phyloP scores from a whole-genome alignment of 306 rosid species.

The Trifolium pratense region DNA sequence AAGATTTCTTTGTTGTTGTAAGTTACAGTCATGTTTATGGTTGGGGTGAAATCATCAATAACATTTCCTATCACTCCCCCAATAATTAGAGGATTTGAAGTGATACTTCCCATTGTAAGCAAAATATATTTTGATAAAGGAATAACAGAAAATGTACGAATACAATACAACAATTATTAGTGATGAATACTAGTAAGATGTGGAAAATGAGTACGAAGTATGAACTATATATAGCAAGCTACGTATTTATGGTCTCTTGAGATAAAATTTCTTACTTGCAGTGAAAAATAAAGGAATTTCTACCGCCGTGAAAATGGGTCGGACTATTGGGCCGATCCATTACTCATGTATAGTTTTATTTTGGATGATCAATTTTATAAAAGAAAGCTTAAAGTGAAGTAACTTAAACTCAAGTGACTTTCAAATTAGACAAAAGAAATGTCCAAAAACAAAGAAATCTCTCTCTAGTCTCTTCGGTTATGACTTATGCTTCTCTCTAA shows the following conservation, averaged over 20 bases:
- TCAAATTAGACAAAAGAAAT: too few species aligned
- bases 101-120: constrained; percentile 52
- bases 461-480: too few species aligned
- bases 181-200: not conserved
- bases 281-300: too few species aligned
- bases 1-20: constrained; percentile 68
- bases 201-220: constrained; percentile 28
- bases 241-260: not conserved
- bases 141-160: not conserved
- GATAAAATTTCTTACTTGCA: not conserved
- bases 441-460: too few species aligned
- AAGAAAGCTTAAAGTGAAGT: too few species aligned
- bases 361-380: too few species aligned
- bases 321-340: too few species aligned
- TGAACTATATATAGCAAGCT: not conserved
- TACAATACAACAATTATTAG: not conserved
- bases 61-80: constrained; percentile 93
- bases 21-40: constrained; percentile 56
- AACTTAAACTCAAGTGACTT: too few species aligned
- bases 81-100: constrained; percentile 63
- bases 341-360: too few species aligned
- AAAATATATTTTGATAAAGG: not conserved
- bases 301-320: too few species aligned
- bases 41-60: constrained; percentile 67
- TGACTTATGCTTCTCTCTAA: too few species aligned